A percentile compares a stretch with the other conserved stretches of the same genome.
phyloP scores from a whole-genome alignment of 768 basidiomycete species.

The Collybiopsis confluens region DNA sequence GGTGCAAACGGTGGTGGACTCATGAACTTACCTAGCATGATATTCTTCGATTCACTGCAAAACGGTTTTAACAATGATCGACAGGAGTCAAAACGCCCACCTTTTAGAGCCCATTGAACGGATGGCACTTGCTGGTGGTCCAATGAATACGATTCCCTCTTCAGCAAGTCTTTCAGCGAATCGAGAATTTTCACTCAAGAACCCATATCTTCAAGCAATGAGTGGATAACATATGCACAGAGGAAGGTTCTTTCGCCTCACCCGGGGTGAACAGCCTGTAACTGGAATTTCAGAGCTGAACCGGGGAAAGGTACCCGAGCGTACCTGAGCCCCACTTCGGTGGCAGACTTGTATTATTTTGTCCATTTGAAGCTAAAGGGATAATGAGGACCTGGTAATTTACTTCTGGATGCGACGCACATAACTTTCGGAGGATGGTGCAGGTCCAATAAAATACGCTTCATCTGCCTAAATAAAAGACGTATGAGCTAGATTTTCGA shows the following conservation, averaged over 20 bases:
- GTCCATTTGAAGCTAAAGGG: conserved; percentile 70
- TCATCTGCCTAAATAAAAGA: conserved; percentile 60
- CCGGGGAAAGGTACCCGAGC: not conserved
- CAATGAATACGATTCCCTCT: conserved; percentile 86
- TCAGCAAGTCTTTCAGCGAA: conserved; percentile 74
- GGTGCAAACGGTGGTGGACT: not conserved
- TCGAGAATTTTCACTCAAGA: conserved; percentile 85
- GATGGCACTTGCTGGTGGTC: conserved; percentile 85
- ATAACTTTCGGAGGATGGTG: conserved; percentile 84
- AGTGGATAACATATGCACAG: not conserved
- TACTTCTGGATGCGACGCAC: conserved; percentile 39
- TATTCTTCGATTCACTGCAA: conserved; percentile 88
- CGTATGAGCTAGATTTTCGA: not conserved
- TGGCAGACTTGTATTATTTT: conserved; percentile 84
- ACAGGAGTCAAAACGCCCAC: conserved; percentile 26
- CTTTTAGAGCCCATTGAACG: conserved; percentile 95
- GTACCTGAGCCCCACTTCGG: conserved; percentile 79
- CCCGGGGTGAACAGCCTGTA: conserved; percentile 89
- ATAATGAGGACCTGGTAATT: too few relatives aligned
- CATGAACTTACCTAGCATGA: conserved; percentile 66
- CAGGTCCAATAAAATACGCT: conserved; percentile 91
- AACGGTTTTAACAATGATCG: not conserved
- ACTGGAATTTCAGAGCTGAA: not conserved
- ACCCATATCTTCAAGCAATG: conserved; percentile 59
- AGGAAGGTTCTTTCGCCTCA: conserved; percentile 24